These are phyloP conservation scores for Pythium dissotocum DNA, from an alignment of 352 stramenopile species.

Conservation along the genomic window DNA sequence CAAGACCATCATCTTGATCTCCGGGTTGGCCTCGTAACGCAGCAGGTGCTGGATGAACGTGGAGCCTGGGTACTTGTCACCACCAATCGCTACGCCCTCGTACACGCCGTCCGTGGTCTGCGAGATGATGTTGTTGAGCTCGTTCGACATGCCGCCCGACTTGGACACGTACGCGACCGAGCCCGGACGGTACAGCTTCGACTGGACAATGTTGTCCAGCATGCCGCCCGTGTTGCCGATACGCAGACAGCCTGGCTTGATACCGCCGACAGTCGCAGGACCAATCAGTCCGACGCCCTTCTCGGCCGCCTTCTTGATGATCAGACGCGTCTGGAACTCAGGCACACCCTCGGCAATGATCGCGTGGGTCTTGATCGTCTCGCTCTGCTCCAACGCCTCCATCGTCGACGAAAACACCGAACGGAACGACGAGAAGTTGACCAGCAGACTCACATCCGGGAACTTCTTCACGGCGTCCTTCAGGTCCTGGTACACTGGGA, in stretches of 20 bases:
- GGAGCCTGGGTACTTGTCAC: conserved; percentile 96
- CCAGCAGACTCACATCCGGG: conserved; percentile 91
- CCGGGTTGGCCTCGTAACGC: conserved; percentile 94
- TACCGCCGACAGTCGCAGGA: conserved; percentile 95
- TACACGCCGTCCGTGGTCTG: conserved; percentile 96
- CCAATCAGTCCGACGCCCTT: conserved; percentile 95
- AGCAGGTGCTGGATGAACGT: conserved; percentile 97
- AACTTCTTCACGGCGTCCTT: conserved; percentile 93
- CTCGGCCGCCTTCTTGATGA: conserved; percentile 92
- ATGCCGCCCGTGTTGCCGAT: conserved; percentile 98
- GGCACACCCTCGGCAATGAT: conserved; percentile 98
- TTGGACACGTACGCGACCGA: conserved; percentile 97
- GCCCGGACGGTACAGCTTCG: conserved; percentile 95
- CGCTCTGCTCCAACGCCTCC: conserved; percentile 93
- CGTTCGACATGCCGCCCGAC: conserved; percentile 97
- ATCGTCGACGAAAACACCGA: conserved; percentile 95
- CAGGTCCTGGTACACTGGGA: conserved; percentile 91
- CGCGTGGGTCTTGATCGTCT: conserved; percentile 94
- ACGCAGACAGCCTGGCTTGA: conserved; percentile 96
- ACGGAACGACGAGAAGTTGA: conserved; percentile 98
- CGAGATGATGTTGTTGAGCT: conserved; percentile 98
- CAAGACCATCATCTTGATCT: conserved; percentile 96
- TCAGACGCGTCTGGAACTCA: conserved; percentile 93
- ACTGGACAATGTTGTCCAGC: conserved; percentile 98
- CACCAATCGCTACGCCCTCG: conserved; percentile 93